A percentile compares a stretch with the other conserved stretches of the same genome.
Evolutionary conservation across 768 basidiomycete genomes (phyloP).

Genomic region (Suillus occidentalis): DNA sequence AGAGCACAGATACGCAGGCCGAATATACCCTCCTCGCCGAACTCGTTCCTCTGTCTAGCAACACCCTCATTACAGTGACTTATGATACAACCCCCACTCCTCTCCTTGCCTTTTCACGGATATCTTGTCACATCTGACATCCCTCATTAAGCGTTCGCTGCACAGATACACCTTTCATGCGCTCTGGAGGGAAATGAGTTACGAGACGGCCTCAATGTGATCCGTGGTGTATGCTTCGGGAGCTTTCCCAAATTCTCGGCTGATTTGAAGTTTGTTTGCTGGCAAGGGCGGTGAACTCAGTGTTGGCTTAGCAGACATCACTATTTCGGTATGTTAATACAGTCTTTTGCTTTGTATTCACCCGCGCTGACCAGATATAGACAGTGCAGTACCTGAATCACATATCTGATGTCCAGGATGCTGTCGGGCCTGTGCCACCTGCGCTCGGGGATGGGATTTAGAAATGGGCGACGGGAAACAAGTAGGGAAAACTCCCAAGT

Average conservation of each 20-base stretch:
- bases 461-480: slow-evolving; percentile 85
- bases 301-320: slow-evolving; percentile 64
- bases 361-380: slow-evolving; percentile 35
- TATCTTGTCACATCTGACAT: slow-evolving; percentile 61
- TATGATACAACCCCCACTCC: slow-evolving; percentile 64
- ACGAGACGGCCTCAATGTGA: slow-evolving; percentile 63
- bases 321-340: slow-evolving; percentile 42
- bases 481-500: slow-evolving; percentile 50
- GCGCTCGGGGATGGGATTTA: too few relatives aligned
- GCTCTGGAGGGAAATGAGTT: slow-evolving; percentile 66
- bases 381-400: slow-evolving; percentile 68
- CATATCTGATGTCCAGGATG: slow-evolving; percentile 67
- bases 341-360: background rate
- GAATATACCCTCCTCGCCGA: slow-evolving; percentile 67
- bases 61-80: slow-evolving; percentile 55
- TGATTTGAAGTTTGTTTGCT: slow-evolving; percentile 65
- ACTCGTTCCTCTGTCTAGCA: slow-evolving; percentile 58
- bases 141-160: slow-evolving; percentile 71
- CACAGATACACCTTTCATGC: slow-evolving; percentile 79
- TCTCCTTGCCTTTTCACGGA: slow-evolving; percentile 62
- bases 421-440: too few relatives aligned
- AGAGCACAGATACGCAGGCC: slow-evolving; percentile 39
- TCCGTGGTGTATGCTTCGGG: too few relatives aligned
- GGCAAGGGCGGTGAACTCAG: slow-evolving; percentile 52
- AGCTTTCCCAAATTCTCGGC: slow-evolving; percentile 83